Evolutionary conservation across 768 basidiomycete genomes (phyloP), one percentile per base, ranked within the genome.

Genomic region (Galerina sulciceps): DNA sequence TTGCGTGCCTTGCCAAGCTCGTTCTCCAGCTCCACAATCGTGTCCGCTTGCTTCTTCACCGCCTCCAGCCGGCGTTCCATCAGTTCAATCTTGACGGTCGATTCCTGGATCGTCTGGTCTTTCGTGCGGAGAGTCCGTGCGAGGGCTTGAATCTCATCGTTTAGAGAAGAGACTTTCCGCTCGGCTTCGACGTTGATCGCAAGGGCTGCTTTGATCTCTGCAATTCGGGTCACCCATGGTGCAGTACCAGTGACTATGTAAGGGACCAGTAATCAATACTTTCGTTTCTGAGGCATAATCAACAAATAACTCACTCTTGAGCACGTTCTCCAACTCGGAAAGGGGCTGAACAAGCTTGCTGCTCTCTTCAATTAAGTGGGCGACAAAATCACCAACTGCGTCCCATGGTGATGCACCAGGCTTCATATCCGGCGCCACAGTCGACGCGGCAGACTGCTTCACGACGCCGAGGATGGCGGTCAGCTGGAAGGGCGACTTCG

Each of bases 21-120:
- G 34, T 70, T 74, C 75, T 98, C 95, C 17, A 99, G 84, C 59
- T 93, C 90, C 13, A 79, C 72, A 51, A 98, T 90, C 6, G 83
- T 76, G 55, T 98, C 96, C 4, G 89, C 88, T 74, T 96, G 93
- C 71, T 90, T 93, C 82, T 94, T 96, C 60, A 88, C 89, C 1
- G 87, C 84, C 69, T 99, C 96, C 81, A 95, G 88, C 34, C 94
- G 85, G 45, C 95, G 87, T 70, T 97, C 95, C 86, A 99, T 91
- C 13, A 96, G 81, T 71, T 98, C 94, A 56, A 98, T 94, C 80
- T 96, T 98, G 55, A 98, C 95, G 2, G 79, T 78, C 4, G 88
- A 80, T 68, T 99, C 97, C 71, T 98, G 94, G 36, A 94, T 87
- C 22, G 75, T 82, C 79, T 97, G 94, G 61, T 99, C 97, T 75